Conservation (phyloP, 2,329 filamentous ascomycete species). For the Byssoonygena ceratinophila region DNA sequence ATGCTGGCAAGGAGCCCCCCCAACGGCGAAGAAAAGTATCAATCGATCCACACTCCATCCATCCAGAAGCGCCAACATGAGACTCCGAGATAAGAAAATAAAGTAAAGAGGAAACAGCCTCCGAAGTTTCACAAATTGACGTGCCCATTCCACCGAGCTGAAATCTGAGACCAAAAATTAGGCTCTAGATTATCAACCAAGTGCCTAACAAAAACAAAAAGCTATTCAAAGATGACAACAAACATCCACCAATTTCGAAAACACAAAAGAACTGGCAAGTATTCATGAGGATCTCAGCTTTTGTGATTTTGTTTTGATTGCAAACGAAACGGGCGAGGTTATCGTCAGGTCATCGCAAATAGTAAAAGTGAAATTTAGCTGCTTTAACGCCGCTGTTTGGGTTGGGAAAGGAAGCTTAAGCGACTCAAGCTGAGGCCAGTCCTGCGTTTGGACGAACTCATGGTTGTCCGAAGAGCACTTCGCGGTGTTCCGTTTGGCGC, state of each 20-base stretch:
- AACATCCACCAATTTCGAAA: background rate
- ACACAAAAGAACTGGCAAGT: background rate
- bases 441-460: slow-evolving; percentile 19
- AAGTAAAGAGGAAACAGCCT: background rate
- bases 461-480: slow-evolving; percentile 25
- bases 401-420: slow-evolving; percentile 39
- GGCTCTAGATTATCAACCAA: too few relatives aligned
- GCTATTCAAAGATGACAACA: background rate
- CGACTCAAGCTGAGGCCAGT: slow-evolving; percentile 37
- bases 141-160: background rate
- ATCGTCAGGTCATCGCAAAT: background rate
- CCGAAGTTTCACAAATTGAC: background rate
- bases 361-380: background rate
- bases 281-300: background rate
- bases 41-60: background rate
- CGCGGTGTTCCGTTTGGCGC: slow-evolving; percentile 21
- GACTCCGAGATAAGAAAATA: background rate
- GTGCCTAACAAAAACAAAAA: background rate
- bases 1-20: background rate
- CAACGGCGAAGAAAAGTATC: background rate
- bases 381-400: slow-evolving; percentile 31
- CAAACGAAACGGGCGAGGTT: background rate
- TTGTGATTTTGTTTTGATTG: background rate
- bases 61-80: background rate
- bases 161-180: background rate